phyloP scores from a whole-genome alignment of 2,329 filamentous ascomycete species.

The Talaromyces piceae region DNA sequence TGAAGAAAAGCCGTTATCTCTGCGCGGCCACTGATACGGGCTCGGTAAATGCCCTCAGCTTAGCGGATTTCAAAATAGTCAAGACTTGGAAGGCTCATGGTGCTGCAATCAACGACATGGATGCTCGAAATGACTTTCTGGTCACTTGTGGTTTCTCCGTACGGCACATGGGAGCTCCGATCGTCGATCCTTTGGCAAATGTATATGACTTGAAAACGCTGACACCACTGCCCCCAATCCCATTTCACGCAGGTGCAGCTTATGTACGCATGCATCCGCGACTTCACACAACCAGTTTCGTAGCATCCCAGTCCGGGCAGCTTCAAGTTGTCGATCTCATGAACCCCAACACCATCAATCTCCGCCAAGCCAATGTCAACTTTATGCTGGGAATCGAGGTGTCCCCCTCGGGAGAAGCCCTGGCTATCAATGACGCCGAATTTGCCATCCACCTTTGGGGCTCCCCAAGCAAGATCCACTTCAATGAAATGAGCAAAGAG shows the following conservation, averaged over 20 bases:
- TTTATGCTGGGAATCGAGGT: constrained; percentile 77
- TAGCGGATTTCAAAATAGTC: constrained; percentile 66
- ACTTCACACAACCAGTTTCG: constrained; percentile 89
- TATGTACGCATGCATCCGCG: constrained; percentile 95
- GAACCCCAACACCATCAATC: constrained; percentile 81
- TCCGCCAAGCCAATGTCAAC: constrained; percentile 72
- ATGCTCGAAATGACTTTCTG: constrained; percentile 88
- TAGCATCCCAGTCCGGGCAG: constrained; percentile 84
- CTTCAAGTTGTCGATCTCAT: constrained; percentile 94
- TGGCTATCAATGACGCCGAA: constrained; percentile 72
- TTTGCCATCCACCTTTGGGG: constrained; percentile 81
- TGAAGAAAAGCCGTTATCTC: constrained; percentile 82
- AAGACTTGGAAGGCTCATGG: constrained; percentile 89
- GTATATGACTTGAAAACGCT: constrained; percentile 93
- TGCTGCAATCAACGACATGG: constrained; percentile 89
- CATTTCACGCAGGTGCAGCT: constrained; percentile 84
- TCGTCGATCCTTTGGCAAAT: constrained; percentile 87
- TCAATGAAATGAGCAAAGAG: constrained; percentile 71
- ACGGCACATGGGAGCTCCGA: constrained; percentile 68
- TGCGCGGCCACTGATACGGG: constrained; percentile 83
- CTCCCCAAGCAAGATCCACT: constrained; percentile 74
- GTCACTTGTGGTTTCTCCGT: constrained; percentile 92
- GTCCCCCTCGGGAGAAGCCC: constrained; percentile 77
- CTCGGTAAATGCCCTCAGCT: constrained; percentile 77
- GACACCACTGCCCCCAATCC: constrained; percentile 78